These are phyloP conservation scores for Penstemon barbatus DNA, from an alignment of 257 asterid genomes.

Conservation along the genomic window DNA sequence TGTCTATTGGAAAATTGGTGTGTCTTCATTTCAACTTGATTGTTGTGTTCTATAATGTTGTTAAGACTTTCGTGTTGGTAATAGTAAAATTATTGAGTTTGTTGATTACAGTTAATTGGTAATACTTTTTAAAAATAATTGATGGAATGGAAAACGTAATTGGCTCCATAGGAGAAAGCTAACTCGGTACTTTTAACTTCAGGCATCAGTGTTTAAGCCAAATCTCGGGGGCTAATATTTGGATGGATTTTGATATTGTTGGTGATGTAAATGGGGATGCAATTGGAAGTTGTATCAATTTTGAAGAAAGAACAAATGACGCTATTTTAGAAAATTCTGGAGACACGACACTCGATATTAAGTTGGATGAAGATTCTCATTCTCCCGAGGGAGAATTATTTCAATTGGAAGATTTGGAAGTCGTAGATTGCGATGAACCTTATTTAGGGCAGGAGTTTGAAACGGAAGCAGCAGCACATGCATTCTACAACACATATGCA, in stretches of 20 bases:
- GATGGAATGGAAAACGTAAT: constrained; percentile 12
- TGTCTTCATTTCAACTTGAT: no score
- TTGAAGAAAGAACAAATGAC: constrained; percentile 51
- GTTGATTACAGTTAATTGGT: not conserved
- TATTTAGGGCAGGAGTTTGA: constrained; percentile 88
- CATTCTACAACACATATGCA: constrained; percentile 86
- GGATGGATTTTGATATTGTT: constrained; percentile 87
- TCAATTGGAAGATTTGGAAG: constrained; percentile 59
- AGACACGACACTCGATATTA: constrained; percentile 56
- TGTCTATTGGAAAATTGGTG: no score
- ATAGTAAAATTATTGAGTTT: not conserved
- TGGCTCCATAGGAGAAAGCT: constrained; percentile 18
- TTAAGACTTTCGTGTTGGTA: not conserved
- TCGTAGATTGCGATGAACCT: constrained; percentile 68
- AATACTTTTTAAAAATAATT: not conserved
- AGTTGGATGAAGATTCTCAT: constrained; percentile 64
- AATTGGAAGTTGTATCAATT: constrained; percentile 64
- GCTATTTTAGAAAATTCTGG: constrained; percentile 56
- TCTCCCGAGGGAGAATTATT: constrained; percentile 57
- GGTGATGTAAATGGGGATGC: constrained; percentile 69
- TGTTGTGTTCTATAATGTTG: no score
- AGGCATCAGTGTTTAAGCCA: constrained; percentile 25
- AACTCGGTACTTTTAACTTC: constrained; percentile 12
- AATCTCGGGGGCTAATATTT: constrained; percentile 23
- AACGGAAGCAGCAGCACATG: constrained; percentile 93